phyloP scores from a whole-genome alignment of 2,329 filamentous ascomycete genomes.

The Aspergillus tamarii region DNA sequence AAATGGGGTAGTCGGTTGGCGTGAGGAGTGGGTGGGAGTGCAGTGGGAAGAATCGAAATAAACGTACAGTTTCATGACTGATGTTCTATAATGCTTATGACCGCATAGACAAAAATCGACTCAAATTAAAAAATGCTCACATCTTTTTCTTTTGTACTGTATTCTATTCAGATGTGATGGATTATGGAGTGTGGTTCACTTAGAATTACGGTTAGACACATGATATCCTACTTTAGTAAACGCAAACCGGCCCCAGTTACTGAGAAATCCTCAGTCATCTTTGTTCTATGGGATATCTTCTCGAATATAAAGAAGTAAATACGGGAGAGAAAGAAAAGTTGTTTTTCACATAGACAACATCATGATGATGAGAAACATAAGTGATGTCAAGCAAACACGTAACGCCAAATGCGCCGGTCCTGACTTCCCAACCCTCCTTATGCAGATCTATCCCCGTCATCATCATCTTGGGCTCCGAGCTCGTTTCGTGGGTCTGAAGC shows the following conservation, averaged over 20 bases:
- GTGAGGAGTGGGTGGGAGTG: conserved; percentile 97
- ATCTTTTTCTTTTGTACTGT: neutral
- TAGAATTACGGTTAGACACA: neutral
- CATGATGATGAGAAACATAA: conserved; percentile 23
- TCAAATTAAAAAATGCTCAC: neutral
- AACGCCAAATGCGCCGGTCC: conserved; percentile 34
- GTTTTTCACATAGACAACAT: conserved; percentile 14
- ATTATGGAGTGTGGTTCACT: neutral
- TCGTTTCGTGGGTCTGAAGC: conserved; percentile 17
- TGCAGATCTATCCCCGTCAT: conserved; percentile 25
- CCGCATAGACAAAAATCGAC: conserved; percentile 8
- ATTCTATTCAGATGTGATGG: neutral
- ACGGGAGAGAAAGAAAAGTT: conserved; percentile 1
- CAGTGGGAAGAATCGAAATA: conserved; percentile 81
- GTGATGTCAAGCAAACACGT: conserved; percentile 27
- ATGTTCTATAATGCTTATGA: conserved; percentile 25
- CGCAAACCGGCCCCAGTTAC: neutral
- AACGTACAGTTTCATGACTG: conserved; percentile 9
- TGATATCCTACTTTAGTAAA: neutral
- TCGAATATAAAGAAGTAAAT: conserved; percentile 6
- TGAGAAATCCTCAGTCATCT: conserved; percentile 4
- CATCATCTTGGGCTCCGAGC: conserved; percentile 22
- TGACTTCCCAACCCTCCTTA: conserved; percentile 26
- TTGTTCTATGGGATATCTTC: conserved; percentile 16
- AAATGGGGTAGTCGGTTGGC: conserved; percentile 70